phyloP scores from a whole-genome alignment of 108 stramenopile genomes.

The Stephanodiscus minutulus region DNA sequence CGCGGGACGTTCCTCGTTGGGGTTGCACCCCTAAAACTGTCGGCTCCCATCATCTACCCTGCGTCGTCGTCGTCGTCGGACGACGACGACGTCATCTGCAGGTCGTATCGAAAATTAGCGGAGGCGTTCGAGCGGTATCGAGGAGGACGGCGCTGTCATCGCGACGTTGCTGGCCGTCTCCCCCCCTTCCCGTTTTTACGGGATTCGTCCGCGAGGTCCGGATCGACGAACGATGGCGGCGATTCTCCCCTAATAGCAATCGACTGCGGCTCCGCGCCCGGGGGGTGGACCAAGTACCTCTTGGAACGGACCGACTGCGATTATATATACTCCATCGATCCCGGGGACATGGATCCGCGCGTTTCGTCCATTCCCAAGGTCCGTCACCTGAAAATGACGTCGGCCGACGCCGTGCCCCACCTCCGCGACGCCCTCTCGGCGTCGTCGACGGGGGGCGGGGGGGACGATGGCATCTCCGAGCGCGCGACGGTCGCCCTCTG shows the following conservation, averaged over 20 bases:
- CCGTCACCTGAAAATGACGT: slow-evolving; percentile 47
- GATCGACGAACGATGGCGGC: slow-evolving; percentile 10
- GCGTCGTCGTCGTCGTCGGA: not conserved
- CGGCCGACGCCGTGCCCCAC: slow-evolving; percentile 34
- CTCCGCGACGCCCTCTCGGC: slow-evolving; percentile 24
- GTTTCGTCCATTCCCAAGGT: slow-evolving; percentile 29
- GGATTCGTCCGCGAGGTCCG: not conserved
- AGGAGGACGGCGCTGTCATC: not conserved
- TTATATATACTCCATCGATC: slow-evolving; percentile 62
- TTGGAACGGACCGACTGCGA: slow-evolving; percentile 41
- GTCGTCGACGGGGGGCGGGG: slow-evolving; percentile 35
- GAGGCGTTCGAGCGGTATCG: slow-evolving; percentile 68
- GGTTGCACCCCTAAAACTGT: slow-evolving; percentile 4
- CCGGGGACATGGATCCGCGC: slow-evolving; percentile 48
- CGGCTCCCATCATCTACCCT: slow-evolving; percentile 3
- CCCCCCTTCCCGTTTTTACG: not conserved
- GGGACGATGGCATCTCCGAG: slow-evolving; percentile 7
- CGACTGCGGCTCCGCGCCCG: slow-evolving; percentile 74
- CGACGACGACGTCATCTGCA: slow-evolving; percentile 43
- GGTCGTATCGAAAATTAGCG: slow-evolving; percentile 61
- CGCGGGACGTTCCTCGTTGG: slow-evolving; percentile 29
- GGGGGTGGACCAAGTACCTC: slow-evolving; percentile 74
- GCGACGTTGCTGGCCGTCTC: not conserved
- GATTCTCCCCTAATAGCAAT: slow-evolving; percentile 28
- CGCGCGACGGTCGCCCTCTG: slow-evolving; percentile 39